These are phyloP conservation scores for Amanita exitialis DNA, from an alignment of 768 basidiomycete genomes.

Conservation along the genomic window DNA sequence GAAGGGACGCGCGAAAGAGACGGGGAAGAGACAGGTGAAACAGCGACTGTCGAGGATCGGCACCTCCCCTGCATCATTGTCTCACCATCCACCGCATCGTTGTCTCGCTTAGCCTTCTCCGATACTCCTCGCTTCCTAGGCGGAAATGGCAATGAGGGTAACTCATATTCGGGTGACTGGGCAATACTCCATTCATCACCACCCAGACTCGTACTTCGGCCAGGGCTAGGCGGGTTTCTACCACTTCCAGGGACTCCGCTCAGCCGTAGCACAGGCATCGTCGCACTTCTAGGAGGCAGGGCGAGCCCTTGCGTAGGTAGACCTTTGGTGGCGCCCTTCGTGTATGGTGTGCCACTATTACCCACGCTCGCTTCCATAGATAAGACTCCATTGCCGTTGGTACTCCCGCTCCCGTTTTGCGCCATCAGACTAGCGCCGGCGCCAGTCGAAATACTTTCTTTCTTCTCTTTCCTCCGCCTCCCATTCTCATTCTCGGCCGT, in stretches of 20 bases:
- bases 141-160: slow-evolving; percentile 28
- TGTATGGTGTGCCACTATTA: neutral
- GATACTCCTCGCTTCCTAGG: slow-evolving; percentile 17
- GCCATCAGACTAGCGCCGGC: neutral
- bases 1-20: neutral
- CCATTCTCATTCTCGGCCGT: neutral
- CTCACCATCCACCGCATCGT: neutral
- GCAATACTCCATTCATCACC: slow-evolving; percentile 24
- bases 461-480: neutral
- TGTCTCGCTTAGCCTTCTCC: neutral
- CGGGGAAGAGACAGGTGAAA: neutral
- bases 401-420: neutral
- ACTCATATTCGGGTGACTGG: slow-evolving; percentile 23
- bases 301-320: neutral
- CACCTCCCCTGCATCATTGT: neutral
- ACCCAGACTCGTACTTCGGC: neutral
- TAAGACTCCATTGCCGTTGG: neutral
- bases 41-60: neutral
- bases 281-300: neutral
- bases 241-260: neutral
- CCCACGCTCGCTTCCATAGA: neutral
- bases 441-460: neutral
- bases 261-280: neutral
- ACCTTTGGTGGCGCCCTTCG: neutral
- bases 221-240: neutral